Evolutionary conservation across 169 alveolate genomes (phyloP).

Genomic region (Toxoplasma gondii): DNA sequence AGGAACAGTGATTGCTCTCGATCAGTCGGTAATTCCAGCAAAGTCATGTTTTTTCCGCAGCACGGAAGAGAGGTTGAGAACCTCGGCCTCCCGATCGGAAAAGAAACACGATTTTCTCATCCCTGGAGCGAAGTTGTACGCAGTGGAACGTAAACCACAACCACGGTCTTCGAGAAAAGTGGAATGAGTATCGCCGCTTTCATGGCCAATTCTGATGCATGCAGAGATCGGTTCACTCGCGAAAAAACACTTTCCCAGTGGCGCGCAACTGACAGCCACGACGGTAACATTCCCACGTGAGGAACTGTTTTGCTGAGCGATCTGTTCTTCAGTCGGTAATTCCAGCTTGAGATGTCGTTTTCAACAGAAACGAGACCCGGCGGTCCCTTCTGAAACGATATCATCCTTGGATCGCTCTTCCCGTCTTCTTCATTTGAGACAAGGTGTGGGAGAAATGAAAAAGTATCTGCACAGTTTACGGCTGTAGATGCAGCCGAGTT

Average conservation of each 20-base stretch:
- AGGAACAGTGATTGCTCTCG: background rate
- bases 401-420: slow-evolving; percentile 23
- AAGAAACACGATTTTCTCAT: background rate
- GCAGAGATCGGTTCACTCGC: too few relatives aligned
- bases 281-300: too few relatives aligned
- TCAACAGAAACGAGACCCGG: background rate
- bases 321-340: slow-evolving; percentile 69
- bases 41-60: background rate
- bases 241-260: too few relatives aligned
- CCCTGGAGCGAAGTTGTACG: background rate
- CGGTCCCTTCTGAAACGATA: background rate
- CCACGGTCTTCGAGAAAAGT: too few relatives aligned
- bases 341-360: slow-evolving; percentile 67
- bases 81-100: background rate
- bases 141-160: too few relatives aligned
- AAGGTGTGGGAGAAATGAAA: background rate
- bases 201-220: too few relatives aligned
- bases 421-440: too few relatives aligned
- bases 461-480: background rate
- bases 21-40: slow-evolving; percentile 63
- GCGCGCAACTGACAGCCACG: too few relatives aligned
- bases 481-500: background rate
- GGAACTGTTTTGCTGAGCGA: too few relatives aligned
- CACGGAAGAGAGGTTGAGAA: background rate
- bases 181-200: too few relatives aligned